Evolutionary conservation across 2,329 filamentous ascomycete genomes (phyloP).

Genomic region (Talaromyces piceae): DNA sequence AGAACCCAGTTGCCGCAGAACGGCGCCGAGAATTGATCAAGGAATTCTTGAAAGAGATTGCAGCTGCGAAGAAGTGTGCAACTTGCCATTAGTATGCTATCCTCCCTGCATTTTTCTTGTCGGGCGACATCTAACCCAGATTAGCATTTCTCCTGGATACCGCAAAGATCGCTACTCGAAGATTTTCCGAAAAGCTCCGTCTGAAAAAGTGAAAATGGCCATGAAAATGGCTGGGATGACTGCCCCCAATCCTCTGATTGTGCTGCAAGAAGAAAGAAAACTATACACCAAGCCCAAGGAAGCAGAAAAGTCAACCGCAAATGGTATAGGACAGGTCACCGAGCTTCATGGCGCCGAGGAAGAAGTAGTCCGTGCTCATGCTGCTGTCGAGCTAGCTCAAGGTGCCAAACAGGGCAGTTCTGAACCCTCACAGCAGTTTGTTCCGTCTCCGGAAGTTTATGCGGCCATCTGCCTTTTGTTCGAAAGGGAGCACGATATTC

Average conservation of each 20-base stretch:
- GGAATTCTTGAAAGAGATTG: constrained; percentile 70
- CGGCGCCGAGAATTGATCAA: constrained; percentile 69
- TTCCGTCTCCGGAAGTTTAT: constrained; percentile 76
- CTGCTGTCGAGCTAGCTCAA: constrained; percentile 29
- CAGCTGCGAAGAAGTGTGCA: constrained; percentile 61
- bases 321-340: constrained; percentile 38
- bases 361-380: constrained; percentile 48
- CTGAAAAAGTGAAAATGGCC: constrained; percentile 64
- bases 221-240: constrained; percentile 67
- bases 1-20: constrained; percentile 77
- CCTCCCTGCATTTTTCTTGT: constrained; percentile 5
- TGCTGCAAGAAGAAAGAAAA: constrained; percentile 42
- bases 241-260: constrained; percentile 61
- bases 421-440: constrained; percentile 57
- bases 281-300: constrained; percentile 8
- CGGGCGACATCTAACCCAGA: constrained; percentile 14
- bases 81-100: constrained; percentile 49
- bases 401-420: constrained; percentile 25
- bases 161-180: constrained; percentile 89
- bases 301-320: constrained; percentile 23
- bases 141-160: constrained; percentile 69
- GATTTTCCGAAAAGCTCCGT: constrained; percentile 79
- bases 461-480: constrained; percentile 74
- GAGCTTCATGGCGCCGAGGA: constrained; percentile 52
- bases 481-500: constrained; percentile 74